Percentiles rank a stretch among this genome's conserved stretches.
These are phyloP conservation scores for Krasilnikovozyma curviuscula DNA, from an alignment of 768 basidiomycete species.

Conservation along the genomic window DNA sequence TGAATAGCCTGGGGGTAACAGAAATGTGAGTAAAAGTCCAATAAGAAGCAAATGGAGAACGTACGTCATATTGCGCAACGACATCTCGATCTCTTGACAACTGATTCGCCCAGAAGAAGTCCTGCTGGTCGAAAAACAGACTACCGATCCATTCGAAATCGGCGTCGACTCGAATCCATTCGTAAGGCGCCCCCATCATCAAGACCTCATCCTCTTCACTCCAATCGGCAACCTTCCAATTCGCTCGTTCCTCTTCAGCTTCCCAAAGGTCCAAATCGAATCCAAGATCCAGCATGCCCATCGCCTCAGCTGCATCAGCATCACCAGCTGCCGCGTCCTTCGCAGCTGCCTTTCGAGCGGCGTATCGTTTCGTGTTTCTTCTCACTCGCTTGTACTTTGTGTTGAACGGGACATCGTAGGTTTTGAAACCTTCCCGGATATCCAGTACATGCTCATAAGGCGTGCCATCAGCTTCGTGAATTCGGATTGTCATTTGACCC, in stretches of 20 bases:
- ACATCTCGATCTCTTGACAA: slow-evolving; percentile 89
- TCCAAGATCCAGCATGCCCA: slow-evolving; percentile 41
- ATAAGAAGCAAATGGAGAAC: slow-evolving; percentile 21
- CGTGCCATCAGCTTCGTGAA: slow-evolving; percentile 96
- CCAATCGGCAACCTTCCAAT: slow-evolving; percentile 94
- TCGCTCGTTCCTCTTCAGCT: slow-evolving; percentile 11
- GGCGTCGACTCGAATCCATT: slow-evolving; percentile 98
- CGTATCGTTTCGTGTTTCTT: slow-evolving; percentile 84
- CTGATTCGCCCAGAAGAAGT: slow-evolving; percentile 98
- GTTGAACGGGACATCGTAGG: slow-evolving; percentile 96
- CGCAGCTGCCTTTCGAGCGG: slow-evolving; percentile 77
- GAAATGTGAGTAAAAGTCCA: not conserved
- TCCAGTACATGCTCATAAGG: slow-evolving; percentile 97
- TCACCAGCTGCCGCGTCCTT: slow-evolving; percentile 86
- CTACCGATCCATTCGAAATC: slow-evolving; percentile 98
- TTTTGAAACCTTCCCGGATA: slow-evolving; percentile 66
- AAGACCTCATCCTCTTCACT: slow-evolving; percentile 82
- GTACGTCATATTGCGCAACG: slow-evolving; percentile 84
- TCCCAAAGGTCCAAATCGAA: slow-evolving; percentile 18
- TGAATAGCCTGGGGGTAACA: slow-evolving; percentile 56
- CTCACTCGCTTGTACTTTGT: slow-evolving; percentile 95
- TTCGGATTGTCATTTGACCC: slow-evolving; percentile 96
- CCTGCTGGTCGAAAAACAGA: slow-evolving; percentile 80
- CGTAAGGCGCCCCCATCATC: slow-evolving; percentile 91
- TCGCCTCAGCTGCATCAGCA: slow-evolving; percentile 74